Evolutionary conservation across 768 basidiomycete genomes (phyloP).

Genomic region (Hemileccinum rubropunctum): DNA sequence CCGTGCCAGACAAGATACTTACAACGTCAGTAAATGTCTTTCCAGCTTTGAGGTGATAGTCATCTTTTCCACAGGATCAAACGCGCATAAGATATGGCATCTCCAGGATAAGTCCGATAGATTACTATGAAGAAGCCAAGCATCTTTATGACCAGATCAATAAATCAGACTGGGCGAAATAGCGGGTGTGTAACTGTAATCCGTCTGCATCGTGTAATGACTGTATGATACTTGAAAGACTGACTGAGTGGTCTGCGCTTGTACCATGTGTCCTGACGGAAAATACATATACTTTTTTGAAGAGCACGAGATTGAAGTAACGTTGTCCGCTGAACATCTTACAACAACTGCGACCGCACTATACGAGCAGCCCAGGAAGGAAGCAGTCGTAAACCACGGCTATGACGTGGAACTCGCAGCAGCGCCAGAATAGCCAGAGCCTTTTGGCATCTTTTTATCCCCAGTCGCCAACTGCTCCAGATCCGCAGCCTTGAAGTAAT

Average conservation of each 20-base stretch:
- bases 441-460: slow-evolving; percentile 93
- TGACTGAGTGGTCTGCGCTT: not conserved
- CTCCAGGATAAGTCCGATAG: slow-evolving; percentile 56
- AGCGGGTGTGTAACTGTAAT: not conserved
- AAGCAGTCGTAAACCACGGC: not conserved
- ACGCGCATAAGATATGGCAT: slow-evolving; percentile 83
- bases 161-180: slow-evolving; percentile 51
- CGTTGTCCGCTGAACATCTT: no score
- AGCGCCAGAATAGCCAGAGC: slow-evolving; percentile 37
- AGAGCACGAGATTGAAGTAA: no score
- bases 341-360: no score
- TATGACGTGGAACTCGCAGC: slow-evolving; percentile 10
- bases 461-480: slow-evolving; percentile 75
- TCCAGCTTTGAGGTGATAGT: not conserved
- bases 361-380: no score
- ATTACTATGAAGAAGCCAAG: slow-evolving; percentile 69
- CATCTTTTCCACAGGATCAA: slow-evolving; percentile 53
- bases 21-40: slow-evolving; percentile 53
- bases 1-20: slow-evolving; percentile 85
- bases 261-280: not conserved
- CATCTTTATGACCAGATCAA: slow-evolving; percentile 55
- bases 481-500: slow-evolving; percentile 90
- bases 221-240: slow-evolving; percentile 3
- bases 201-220: not conserved
- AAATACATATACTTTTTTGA: not conserved